phyloP scores from a whole-genome alignment of 1,139 yeast genomes.

The Saccharomyces hybrid region DNA sequence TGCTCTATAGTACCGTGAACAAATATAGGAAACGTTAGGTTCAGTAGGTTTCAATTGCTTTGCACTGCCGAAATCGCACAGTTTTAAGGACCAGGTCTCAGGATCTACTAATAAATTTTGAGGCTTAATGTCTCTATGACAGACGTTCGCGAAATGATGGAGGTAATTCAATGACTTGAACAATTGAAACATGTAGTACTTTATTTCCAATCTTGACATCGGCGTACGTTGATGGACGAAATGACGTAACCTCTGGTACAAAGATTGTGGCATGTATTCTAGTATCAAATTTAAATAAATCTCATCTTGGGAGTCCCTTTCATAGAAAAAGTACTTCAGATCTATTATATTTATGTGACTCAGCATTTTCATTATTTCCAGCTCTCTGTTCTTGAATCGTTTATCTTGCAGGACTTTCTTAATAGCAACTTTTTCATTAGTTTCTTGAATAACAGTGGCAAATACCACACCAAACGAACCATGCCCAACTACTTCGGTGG shows the following conservation, averaged over 20 bases:
- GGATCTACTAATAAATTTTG: conserved; percentile 90
- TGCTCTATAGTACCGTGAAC: conserved; percentile 94
- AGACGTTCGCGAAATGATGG: conserved; percentile 75
- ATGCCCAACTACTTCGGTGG: conserved; percentile 76
- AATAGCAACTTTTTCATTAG: conserved; percentile 79
- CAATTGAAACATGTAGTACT: conserved; percentile 84
- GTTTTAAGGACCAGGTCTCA: conserved; percentile 69
- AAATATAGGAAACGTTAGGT: conserved; percentile 91
- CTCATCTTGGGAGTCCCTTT: conserved; percentile 44
- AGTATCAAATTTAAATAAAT: conserved; percentile 81
- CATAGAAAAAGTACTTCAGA: conserved; percentile 81
- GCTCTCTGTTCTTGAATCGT: conserved; percentile 90
- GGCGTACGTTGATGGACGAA: conserved; percentile 61
- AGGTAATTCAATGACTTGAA: conserved; percentile 86
- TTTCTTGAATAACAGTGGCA: conserved; percentile 71
- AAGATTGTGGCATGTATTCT: conserved; percentile 91
- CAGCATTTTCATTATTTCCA: conserved; percentile 89
- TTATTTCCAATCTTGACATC: conserved; percentile 88
- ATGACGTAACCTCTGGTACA: conserved; percentile 84
- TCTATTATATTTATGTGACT: conserved; percentile 80
- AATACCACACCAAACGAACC: conserved; percentile 97
- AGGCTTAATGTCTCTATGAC: conserved; percentile 97
- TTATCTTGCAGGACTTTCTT: conserved; percentile 92
- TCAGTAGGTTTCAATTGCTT: conserved; percentile 82
- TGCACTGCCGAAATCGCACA: conserved; percentile 99